Conservation (phyloP, 164 flowering plant genomes). For the Aristolochia contorta region DNA sequence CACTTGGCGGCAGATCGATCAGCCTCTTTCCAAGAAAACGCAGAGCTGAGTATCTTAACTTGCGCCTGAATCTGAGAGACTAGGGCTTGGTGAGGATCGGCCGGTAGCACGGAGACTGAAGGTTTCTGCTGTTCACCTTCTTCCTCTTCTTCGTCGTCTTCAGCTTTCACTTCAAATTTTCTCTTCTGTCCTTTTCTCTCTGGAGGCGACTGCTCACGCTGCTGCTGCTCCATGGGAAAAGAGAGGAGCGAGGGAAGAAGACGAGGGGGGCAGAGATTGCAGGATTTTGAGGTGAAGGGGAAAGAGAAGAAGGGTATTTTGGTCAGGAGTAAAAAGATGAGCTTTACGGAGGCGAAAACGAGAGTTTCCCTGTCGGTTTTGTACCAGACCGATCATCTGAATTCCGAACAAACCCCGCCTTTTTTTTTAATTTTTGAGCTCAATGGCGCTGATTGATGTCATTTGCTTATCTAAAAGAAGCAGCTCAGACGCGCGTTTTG, state of each 20-base stretch:
- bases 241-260: background rate
- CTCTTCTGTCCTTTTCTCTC: constrained; percentile 75
- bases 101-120: constrained; percentile 19
- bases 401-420: background rate
- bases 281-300: constrained; percentile 3
- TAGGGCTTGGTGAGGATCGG: constrained; percentile 29
- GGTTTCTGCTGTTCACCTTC: constrained; percentile 18
- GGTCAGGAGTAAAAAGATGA: background rate
- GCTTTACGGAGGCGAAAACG: background rate
- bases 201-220: constrained; percentile 10
- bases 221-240: constrained; percentile 35
- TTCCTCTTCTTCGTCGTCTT: constrained; percentile 31
- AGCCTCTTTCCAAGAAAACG: constrained; percentile 60
- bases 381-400: background rate
- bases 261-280: background rate
- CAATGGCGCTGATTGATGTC: too few relatives aligned
- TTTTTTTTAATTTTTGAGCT: too few relatives aligned
- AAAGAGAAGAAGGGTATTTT: background rate
- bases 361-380: background rate
- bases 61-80: constrained; percentile 39
- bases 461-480: too few relatives aligned
- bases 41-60: constrained; percentile 36
- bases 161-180: constrained; percentile 47
- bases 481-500: too few relatives aligned
- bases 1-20: constrained; percentile 82